These are phyloP conservation scores for Penicillium arizonense DNA, from an alignment of 495 filamentous ascomycete species.

Conservation along the genomic window DNA sequence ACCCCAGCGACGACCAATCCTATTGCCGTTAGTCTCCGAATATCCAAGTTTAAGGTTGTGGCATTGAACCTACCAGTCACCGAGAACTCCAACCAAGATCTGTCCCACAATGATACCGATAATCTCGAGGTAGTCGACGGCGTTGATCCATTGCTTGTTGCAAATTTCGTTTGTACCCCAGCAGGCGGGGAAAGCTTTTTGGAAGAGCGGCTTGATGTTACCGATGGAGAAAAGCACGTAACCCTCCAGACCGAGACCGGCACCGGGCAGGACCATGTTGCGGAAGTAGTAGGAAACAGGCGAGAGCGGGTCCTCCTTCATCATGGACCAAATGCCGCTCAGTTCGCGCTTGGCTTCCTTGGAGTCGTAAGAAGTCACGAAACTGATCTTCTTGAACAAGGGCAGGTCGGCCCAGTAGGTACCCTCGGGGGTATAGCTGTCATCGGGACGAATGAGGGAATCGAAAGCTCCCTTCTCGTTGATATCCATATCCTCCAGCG, in stretches of 20 bases:
- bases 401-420: constrained; percentile 87
- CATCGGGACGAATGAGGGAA: constrained; percentile 73
- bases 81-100: constrained; percentile 66
- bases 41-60: neutral
- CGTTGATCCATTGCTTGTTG: constrained; percentile 68
- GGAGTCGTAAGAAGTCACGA: constrained; percentile 67
- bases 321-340: constrained; percentile 66
- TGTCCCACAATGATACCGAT: constrained; percentile 87
- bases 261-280: constrained; percentile 86
- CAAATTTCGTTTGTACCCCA: constrained; percentile 67
- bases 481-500: constrained; percentile 53
- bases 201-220: constrained; percentile 76
- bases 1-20: constrained; percentile 86
- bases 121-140: constrained; percentile 83
- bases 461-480: constrained; percentile 72
- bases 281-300: constrained; percentile 79
- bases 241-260: constrained; percentile 82
- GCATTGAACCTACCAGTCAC: constrained; percentile 48
- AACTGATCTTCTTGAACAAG: constrained; percentile 60
- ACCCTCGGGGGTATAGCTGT: constrained; percentile 76
- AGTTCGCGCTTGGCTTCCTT: constrained; percentile 65
- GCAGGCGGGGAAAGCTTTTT: constrained; percentile 65
- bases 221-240: constrained; percentile 96
- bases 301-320: constrained; percentile 75
- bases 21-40: constrained; percentile 17